Evolutionary conservation across 1,284 basidiomycete species (phyloP).

Genomic region (Rhizopogon parksii): DNA sequence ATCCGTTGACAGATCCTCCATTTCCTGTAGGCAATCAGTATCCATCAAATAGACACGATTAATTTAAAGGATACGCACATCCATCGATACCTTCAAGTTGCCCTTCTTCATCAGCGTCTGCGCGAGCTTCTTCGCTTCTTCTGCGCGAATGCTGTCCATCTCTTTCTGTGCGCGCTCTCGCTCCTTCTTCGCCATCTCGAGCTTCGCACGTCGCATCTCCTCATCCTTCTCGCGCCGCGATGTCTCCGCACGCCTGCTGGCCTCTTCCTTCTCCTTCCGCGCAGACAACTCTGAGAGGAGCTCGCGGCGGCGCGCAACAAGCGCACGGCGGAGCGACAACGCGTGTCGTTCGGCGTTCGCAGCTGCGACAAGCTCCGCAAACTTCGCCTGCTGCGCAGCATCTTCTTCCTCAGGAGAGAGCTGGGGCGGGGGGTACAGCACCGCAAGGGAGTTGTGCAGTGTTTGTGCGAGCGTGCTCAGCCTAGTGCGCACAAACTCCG

Average conservation of each 20-base stretch:
- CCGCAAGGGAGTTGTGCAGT: slow-evolving; percentile 63
- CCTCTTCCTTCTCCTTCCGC: slow-evolving; percentile 89
- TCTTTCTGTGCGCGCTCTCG: slow-evolving; percentile 75
- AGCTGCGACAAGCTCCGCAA: slow-evolving; percentile 49
- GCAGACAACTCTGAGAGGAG: slow-evolving; percentile 81
- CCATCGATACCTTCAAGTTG: slow-evolving; percentile 79
- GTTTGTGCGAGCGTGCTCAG: slow-evolving; percentile 70
- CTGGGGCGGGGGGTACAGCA: slow-evolving; percentile 38
- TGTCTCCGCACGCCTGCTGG: slow-evolving; percentile 71
- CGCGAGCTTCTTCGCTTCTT: slow-evolving; percentile 89
- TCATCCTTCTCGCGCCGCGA: slow-evolving; percentile 70
- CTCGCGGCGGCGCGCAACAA: slow-evolving; percentile 85
- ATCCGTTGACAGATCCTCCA: slow-evolving; percentile 83
- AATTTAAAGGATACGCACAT: slow-evolving; percentile 40
- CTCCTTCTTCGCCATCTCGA: slow-evolving; percentile 70
- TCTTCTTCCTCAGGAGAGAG: slow-evolving; percentile 45
- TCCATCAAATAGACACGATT: slow-evolving; percentile 5
- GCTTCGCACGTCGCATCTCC: slow-evolving; percentile 57
- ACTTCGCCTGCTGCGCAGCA: slow-evolving; percentile 47
- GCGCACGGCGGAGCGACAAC: slow-evolving; percentile 67
- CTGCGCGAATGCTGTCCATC: slow-evolving; percentile 75
- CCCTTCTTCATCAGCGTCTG: slow-evolving; percentile 82
- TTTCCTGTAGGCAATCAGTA: slow-evolving; percentile 44
- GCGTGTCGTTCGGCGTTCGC: slow-evolving; percentile 73
- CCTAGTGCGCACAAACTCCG: slow-evolving; percentile 68